These are phyloP conservation scores for Pholiota microspora DNA, from an alignment of 768 basidiomycete species.

Conservation along the genomic window DNA sequence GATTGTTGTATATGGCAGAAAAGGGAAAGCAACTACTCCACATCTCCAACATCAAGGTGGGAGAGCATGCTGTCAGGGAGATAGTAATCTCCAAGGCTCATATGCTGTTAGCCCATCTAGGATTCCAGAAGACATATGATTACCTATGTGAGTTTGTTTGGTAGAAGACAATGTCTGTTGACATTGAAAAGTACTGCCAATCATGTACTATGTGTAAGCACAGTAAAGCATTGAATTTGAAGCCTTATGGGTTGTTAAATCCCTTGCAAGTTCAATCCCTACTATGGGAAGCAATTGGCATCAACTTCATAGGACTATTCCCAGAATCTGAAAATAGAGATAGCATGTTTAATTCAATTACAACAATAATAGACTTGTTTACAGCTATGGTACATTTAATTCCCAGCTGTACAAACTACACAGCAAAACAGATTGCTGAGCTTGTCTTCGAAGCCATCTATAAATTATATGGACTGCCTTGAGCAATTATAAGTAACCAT, in stretches of 20 bases:
- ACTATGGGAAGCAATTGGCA: not conserved
- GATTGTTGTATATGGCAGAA: not conserved
- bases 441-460: constrained; percentile 5
- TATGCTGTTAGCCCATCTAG: constrained; percentile 37
- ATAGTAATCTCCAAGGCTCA: constrained; percentile 38
- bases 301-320: constrained; percentile 1
- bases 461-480: constrained; percentile 7
- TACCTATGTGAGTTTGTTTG: constrained; percentile 25
- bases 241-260: not conserved
- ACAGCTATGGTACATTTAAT: constrained; percentile 7
- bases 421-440: constrained; percentile 2
- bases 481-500: not conserved
- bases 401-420: constrained; percentile 2
- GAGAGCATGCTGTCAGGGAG: constrained; percentile 22
- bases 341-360: constrained; percentile 1
- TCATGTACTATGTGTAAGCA: constrained; percentile 15
- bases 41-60: constrained; percentile 24
- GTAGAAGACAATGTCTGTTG: constrained; percentile 21
- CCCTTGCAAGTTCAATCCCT: not conserved
- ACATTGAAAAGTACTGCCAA: constrained; percentile 18
- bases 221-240: constrained; percentile 10
- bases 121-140: constrained; percentile 29
- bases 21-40: constrained; percentile 14
- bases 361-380: constrained; percentile 1
- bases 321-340: constrained; percentile 6